Evolutionary conservation across 1,284 basidiomycete genomes (phyloP).

Genomic region (Erythrobasidium hasegawianum): DNA sequence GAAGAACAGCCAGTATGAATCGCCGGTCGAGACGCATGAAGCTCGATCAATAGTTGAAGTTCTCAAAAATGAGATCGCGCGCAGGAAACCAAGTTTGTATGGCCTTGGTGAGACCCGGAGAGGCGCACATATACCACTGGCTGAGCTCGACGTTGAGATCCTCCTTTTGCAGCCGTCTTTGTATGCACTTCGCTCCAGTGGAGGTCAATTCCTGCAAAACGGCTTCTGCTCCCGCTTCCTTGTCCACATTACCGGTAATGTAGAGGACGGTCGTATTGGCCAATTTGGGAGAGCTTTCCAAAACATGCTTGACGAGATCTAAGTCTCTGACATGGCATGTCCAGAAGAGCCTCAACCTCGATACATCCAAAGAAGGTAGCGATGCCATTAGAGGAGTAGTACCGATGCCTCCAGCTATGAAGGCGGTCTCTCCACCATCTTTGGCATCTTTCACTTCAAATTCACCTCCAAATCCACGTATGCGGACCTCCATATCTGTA

Average conservation of each 20-base stretch:
- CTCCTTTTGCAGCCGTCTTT: not conserved
- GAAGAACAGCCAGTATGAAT: no score
- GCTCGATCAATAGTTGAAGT: conserved; percentile 8
- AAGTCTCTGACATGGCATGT: conserved; percentile 6
- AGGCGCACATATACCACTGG: conserved; percentile 26
- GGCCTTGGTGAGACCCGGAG: not conserved
- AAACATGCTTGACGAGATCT: conserved; percentile 6
- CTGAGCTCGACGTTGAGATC: not conserved
- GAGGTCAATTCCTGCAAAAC: not conserved
- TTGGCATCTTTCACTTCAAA: conserved; percentile 47
- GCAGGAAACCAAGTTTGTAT: conserved; percentile 7
- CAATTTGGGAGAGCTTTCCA: conserved; percentile 2
- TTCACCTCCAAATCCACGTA: conserved; percentile 52
- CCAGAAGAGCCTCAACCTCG: conserved; percentile 16
- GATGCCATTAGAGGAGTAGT: conserved; percentile 58
- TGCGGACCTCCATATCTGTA: conserved; percentile 48
- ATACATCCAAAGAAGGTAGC: not conserved
- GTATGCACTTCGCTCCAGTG: not conserved
- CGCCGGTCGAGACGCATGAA: no score
- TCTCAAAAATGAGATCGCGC: conserved; percentile 12
- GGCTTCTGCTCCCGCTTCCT: not conserved
- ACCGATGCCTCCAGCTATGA: conserved; percentile 60
- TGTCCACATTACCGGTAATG: conserved; percentile 1
- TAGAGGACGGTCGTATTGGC: conserved; percentile 1
- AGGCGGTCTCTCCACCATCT: conserved; percentile 49